Percentiles rank a stretch among this genome's conserved stretches.
Evolutionary conservation across 306 rosid species (phyloP).

Genomic region (apple (Malus domestica)): DNA sequence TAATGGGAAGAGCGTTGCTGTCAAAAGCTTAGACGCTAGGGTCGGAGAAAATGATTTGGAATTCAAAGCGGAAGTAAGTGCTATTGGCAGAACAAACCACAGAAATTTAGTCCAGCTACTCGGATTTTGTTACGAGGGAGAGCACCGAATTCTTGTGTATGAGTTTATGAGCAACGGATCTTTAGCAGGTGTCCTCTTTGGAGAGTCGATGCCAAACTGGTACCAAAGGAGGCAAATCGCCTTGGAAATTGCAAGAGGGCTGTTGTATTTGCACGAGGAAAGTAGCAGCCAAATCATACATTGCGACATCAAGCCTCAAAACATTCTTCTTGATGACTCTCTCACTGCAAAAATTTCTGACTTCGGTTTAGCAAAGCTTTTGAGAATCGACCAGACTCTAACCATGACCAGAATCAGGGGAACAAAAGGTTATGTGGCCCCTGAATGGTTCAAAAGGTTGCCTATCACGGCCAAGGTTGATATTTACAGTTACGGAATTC

Average conservation of each 20-base stretch:
- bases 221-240: neutral
- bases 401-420: neutral
- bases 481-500: neutral
- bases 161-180: slow-evolving; percentile 22
- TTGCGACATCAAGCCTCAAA: too few relatives aligned
- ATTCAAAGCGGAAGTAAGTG: slow-evolving; percentile 27
- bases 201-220: neutral
- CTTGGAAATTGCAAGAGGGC: neutral
- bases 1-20: slow-evolving; percentile 20
- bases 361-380: slow-evolving; percentile 10
- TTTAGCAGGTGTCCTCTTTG: slow-evolving; percentile 4
- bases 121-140: slow-evolving; percentile 14
- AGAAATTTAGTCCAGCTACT: slow-evolving; percentile 12
- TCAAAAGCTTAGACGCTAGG: slow-evolving; percentile 26
- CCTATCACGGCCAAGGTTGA: neutral
- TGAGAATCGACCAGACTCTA: neutral
- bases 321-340: neutral
- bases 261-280: neutral
- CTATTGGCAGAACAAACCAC: slow-evolving; percentile 28
- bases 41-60: slow-evolving; percentile 30
- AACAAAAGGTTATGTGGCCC: neutral
- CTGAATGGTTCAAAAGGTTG: slow-evolving; percentile 2
- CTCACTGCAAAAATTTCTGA: neutral
- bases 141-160: slow-evolving; percentile 6
- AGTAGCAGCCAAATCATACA: too few relatives aligned